Evolutionary conservation across 2,329 filamentous ascomycete species (phyloP).

Genomic region (Geosmithia flava): DNA sequence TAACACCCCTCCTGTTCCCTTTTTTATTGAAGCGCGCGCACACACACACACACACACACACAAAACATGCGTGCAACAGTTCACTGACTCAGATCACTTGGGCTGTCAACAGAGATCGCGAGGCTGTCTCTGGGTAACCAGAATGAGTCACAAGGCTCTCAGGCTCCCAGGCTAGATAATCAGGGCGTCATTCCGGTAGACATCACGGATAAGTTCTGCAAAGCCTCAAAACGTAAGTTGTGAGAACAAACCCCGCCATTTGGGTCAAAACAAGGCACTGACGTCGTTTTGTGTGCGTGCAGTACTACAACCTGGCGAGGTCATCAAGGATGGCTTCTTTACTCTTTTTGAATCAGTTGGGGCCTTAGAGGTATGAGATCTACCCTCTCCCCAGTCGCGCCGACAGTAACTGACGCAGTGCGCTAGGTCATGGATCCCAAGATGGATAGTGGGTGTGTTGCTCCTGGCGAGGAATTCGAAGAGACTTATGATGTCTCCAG

Average conservation of each 20-base stretch:
- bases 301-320: constrained; percentile 69
- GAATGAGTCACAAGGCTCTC: constrained; percentile 16
- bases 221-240: constrained; percentile 38
- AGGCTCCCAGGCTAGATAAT: constrained; percentile 26
- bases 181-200: constrained; percentile 43
- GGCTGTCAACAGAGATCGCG: constrained; percentile 20
- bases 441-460: constrained; percentile 89
- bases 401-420: not conserved
- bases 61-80: not conserved
- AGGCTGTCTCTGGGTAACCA: constrained; percentile 25
- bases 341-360: constrained; percentile 91
- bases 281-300: not conserved
- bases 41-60: not conserved
- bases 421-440: constrained; percentile 93
- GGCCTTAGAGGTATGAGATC: constrained; percentile 52
- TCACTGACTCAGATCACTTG: not conserved
- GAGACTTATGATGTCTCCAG: constrained; percentile 66
- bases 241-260: constrained; percentile 1
- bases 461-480: constrained; percentile 68
- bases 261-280: constrained; percentile 2
- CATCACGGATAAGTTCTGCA: constrained; percentile 42
- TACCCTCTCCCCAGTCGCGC: not conserved
- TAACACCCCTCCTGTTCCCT: not conserved
- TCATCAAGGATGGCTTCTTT: constrained; percentile 90
- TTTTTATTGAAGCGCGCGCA: not conserved